Conservation (phyloP, 2,329 filamentous ascomycete genomes). For the Ophiognomonia clavigignenti-juglandacearum region DNA sequence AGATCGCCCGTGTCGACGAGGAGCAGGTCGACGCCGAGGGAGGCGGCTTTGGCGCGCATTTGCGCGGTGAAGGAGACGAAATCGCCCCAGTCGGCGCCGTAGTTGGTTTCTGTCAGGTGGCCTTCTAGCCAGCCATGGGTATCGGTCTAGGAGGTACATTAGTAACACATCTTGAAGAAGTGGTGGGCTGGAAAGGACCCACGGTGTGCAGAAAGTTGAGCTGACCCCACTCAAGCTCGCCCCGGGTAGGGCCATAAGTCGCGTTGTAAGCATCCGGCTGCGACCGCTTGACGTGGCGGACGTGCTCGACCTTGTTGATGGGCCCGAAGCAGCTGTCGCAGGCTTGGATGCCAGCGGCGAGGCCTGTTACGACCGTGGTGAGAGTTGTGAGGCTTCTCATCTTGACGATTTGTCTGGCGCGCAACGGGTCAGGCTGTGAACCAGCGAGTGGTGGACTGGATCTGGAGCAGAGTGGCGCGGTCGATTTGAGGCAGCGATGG, state of each 20-base stretch:
- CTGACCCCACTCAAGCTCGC: slow-evolving; percentile 55
- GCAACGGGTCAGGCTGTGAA: too few relatives aligned
- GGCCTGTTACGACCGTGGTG: slow-evolving; percentile 14
- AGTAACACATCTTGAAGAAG: too few relatives aligned
- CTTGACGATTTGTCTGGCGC: too few relatives aligned
- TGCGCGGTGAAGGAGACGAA: slow-evolving; percentile 55
- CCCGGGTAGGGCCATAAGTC: slow-evolving; percentile 34
- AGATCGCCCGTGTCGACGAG: slow-evolving; percentile 59
- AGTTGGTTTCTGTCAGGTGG: slow-evolving; percentile 57
- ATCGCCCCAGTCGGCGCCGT: slow-evolving; percentile 63
- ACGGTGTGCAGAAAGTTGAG: slow-evolving; percentile 57
- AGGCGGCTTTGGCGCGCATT: slow-evolving; percentile 54
- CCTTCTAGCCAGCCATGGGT: slow-evolving; percentile 59
- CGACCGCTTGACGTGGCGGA: slow-evolving; percentile 44
- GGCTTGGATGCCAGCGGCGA: slow-evolving; percentile 23
- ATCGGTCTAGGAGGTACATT: slow-evolving; percentile 45
- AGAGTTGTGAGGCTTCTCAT: slow-evolving; percentile 10
- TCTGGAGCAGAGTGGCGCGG: too few relatives aligned
- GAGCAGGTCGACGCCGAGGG: slow-evolving; percentile 54
- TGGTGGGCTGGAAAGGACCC: slow-evolving; percentile 9
- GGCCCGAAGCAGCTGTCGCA: slow-evolving; percentile 40
- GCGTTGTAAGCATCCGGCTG: slow-evolving; percentile 40
- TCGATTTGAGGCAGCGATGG: too few relatives aligned
- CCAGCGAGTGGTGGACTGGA: too few relatives aligned
- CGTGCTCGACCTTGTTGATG: slow-evolving; percentile 35